phyloP scores from a whole-genome alignment of 2,329 filamentous ascomycete species.

The Calonectria leucothoes region DNA sequence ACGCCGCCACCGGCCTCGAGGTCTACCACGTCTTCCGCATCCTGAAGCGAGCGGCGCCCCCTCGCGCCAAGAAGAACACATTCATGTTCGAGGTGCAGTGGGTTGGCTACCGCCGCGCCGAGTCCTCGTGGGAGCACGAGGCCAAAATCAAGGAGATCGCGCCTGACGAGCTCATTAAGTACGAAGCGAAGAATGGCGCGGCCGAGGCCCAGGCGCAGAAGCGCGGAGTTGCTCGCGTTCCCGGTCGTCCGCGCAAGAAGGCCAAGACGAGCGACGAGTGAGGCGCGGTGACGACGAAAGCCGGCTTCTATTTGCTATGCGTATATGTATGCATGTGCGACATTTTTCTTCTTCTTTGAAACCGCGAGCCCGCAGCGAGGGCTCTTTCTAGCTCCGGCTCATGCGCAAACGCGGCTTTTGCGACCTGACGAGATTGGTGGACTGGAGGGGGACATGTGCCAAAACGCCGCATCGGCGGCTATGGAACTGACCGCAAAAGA shows the following conservation, averaged over 20 bases:
- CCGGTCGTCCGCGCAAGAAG: conserved; percentile 41
- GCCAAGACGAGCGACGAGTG: conserved; percentile 5
- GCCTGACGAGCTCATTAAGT: conserved; percentile 38
- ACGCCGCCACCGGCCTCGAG: conserved; percentile 37
- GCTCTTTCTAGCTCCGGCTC: background rate
- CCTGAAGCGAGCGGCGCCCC: conserved; percentile 33
- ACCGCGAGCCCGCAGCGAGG: background rate
- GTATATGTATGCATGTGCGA: background rate
- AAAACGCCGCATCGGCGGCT: background rate
- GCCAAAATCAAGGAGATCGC: conserved; percentile 36
- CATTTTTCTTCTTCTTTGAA: background rate
- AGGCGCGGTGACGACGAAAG: too few relatives aligned
- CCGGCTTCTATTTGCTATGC: background rate
- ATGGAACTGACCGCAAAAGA: background rate
- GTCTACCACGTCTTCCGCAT: conserved; percentile 42
- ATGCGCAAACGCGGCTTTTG: background rate
- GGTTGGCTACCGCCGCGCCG: conserved; percentile 38
- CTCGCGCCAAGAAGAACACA: conserved; percentile 29
- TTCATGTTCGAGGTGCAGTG: conserved; percentile 42
- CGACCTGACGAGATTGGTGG: background rate
- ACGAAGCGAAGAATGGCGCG: conserved; percentile 35
- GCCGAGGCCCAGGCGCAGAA: conserved; percentile 27
- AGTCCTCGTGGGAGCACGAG: conserved; percentile 40
- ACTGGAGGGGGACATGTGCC: background rate
- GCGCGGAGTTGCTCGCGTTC: conserved; percentile 35